phyloP scores from a whole-genome alignment of 441 rosid species.

The Corymbia calophylla region DNA sequence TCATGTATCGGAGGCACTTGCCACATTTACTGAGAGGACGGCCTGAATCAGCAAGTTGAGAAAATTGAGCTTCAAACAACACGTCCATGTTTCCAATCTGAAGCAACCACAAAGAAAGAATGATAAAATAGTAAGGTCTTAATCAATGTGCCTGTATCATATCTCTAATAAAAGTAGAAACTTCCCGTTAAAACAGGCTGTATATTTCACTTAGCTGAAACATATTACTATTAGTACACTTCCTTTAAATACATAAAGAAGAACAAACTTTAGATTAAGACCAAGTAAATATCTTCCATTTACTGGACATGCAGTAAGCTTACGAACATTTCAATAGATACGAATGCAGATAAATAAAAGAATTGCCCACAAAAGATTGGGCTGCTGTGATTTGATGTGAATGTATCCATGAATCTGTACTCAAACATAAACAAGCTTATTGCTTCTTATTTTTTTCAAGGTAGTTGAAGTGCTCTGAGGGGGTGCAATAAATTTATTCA shows the following conservation, averaged over 20 bases:
- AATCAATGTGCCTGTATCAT: neutral
- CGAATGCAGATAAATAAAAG: neutral
- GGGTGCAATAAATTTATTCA: neutral
- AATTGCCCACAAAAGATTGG: neutral
- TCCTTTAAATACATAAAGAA: neutral
- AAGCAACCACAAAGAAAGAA: slow-evolving; percentile 3
- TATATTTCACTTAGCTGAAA: neutral
- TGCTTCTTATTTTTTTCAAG: neutral
- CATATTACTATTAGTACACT: neutral
- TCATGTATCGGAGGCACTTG: slow-evolving; percentile 93
- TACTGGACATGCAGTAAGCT: neutral
- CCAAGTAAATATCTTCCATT: neutral
- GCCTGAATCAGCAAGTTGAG: slow-evolving; percentile 80
- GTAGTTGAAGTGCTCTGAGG: neutral
- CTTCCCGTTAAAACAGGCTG: neutral
- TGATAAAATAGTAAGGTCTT: neutral
- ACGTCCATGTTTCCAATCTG: slow-evolving; percentile 93
- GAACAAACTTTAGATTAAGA: neutral
- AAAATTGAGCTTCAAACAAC: slow-evolving; percentile 89
- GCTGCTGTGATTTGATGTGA: neutral
- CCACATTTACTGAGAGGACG: slow-evolving; percentile 87
- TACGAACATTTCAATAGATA: neutral
- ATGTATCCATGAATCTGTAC: neutral
- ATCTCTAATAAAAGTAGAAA: neutral
- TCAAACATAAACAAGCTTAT: neutral